A percentile compares a stretch with the other conserved stretches of the same genome.
Conservation (phyloP, 495 filamentous ascomycete genomes). For the Podospora comata region DNA sequence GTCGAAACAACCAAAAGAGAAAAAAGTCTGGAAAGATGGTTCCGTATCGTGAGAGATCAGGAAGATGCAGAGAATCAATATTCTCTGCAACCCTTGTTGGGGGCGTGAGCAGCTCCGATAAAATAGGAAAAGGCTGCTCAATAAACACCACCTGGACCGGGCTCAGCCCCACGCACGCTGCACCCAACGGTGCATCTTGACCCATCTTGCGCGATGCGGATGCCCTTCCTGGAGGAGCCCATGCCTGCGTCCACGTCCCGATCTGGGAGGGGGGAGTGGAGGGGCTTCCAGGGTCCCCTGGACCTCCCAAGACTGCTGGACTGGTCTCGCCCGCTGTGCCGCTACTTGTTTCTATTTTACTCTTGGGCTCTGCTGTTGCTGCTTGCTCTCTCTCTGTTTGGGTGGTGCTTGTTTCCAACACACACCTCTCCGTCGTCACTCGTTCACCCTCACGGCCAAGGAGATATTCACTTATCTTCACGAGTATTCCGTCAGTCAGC, state of each 20-base stretch:
- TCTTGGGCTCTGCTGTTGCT: constrained; percentile 1
- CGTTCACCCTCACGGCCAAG: neutral
- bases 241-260: neutral
- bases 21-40: neutral
- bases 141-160: neutral
- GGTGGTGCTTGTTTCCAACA: neutral
- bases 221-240: constrained; percentile 2
- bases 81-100: neutral
- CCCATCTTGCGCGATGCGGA: neutral
- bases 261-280: too few species aligned
- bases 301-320: constrained; percentile 16
- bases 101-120: neutral
- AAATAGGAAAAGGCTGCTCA: constrained; percentile 10
- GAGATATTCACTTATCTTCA: constrained; percentile 1
- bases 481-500: neutral
- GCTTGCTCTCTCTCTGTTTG: neutral
- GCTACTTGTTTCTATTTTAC: constrained; percentile 21
- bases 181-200: neutral
- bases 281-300: neutral
- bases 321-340: constrained; percentile 19
- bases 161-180: constrained; percentile 11
- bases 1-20: neutral
- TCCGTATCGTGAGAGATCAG: constrained; percentile 3
- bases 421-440: constrained; percentile 6
- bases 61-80: neutral